Percentiles rank a stretch among this genome's conserved stretches.
These are phyloP conservation scores for Amyloporia xantha DNA, from an alignment of 768 basidiomycete genomes.

Conservation along the genomic window DNA sequence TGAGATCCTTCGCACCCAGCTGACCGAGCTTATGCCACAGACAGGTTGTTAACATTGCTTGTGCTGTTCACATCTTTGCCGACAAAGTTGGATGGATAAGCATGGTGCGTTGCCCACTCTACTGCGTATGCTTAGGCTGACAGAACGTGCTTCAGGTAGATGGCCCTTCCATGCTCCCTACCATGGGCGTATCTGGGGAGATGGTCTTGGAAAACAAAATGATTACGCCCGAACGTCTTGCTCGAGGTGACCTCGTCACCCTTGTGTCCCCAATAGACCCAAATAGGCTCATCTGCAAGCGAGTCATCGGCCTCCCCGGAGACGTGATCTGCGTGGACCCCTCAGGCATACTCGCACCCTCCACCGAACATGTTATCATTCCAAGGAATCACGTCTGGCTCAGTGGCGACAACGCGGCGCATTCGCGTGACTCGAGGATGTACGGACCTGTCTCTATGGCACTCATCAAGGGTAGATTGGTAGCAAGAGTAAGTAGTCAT, in stretches of 20 bases:
- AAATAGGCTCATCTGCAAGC: conserved; percentile 71
- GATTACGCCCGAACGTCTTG: conserved; percentile 43
- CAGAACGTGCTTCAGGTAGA: conserved; percentile 38
- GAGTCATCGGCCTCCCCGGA: conserved; percentile 84
- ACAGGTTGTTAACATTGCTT: conserved; percentile 49
- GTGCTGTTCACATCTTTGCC: conserved; percentile 55
- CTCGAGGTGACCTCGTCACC: conserved; percentile 74
- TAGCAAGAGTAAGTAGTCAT: conserved; percentile 48
- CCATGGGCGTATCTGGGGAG: conserved; percentile 54
- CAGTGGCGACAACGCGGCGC: conserved; percentile 78
- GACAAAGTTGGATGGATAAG: conserved; percentile 55
- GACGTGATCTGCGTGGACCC: conserved; percentile 89
- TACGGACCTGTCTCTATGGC: conserved; percentile 90
- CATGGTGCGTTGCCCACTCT: conserved; percentile 31
- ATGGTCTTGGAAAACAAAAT: conserved; percentile 56
- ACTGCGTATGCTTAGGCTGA: neutral
- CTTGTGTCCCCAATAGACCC: conserved; percentile 67
- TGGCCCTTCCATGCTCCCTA: conserved; percentile 81
- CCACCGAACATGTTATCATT: conserved; percentile 66
- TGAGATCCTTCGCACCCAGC: neutral
- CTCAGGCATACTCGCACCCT: conserved; percentile 54
- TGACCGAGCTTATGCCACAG: neutral
- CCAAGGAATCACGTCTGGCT: conserved; percentile 90
- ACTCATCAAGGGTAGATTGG: conserved; percentile 61
- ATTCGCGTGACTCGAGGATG: conserved; percentile 81